Evolutionary conservation across 2,329 filamentous ascomycete genomes (phyloP), one percentile per base, ranked within the genome.

Genomic region (Trichophaea hybrida): DNA sequence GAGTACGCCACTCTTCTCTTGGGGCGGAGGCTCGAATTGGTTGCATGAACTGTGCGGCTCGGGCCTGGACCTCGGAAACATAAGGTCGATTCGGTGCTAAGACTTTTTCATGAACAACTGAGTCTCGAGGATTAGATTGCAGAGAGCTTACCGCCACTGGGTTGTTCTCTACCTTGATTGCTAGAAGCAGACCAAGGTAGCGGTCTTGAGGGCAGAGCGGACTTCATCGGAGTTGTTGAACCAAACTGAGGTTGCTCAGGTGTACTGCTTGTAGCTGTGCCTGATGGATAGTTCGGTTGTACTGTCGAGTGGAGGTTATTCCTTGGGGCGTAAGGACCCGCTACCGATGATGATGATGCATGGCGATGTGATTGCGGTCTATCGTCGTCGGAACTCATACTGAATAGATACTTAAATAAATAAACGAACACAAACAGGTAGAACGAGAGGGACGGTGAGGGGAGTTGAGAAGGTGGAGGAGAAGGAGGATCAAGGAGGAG

Each of bases 181-280:
- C 24, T 3, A 24, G 24, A 24, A 24, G 24, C 3, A 24, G 24
- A 24, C 38, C 49, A 6, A 44, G 34, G 55, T 6, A 35, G n/a
- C 8, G 38, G 32, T 48, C 52, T 38, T 53, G 57, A 13, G 61
- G 59, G n/a, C 32, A 63, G 15, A 50, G 51, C 44, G 3, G 63
- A 60, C 48, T 51, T 63, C 56, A 64, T 61, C 15, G 63, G 61
- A 6, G 61, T 63, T 34, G 59, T 64, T 10, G 63, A 65, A 32
- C 63, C 63, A n/a, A 65, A 64, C 15, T 57, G 46, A 13, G 61
- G 62, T 38, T 44, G 57, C 31, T 32, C n/a, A 37, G 59, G 40
- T 43, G 50, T 32, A 53, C 58, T 38, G 44, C 56, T 17, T 32
- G 15, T 43, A n/a, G 34, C 7, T 59, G 48, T 17, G 43, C 58